Percentiles rank a stretch among this genome's conserved stretches.
Conservation (phyloP, 2,329 filamentous ascomycete genomes). For the Periconia sp. region DNA sequence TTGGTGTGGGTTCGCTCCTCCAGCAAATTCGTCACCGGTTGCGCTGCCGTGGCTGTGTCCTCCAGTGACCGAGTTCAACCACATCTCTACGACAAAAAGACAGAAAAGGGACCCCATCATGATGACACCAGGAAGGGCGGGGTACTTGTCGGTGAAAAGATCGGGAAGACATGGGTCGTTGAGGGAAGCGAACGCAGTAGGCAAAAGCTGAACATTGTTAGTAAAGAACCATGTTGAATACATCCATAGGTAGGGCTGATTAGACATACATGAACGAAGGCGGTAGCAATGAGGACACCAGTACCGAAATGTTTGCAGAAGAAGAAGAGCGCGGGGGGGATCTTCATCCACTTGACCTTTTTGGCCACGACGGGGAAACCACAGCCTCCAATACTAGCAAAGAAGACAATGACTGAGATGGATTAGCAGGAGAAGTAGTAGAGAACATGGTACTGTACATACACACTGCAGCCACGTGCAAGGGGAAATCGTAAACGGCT, state of each 20-base stretch:
- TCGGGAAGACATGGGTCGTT: slow-evolving; percentile 57
- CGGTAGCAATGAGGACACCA: slow-evolving; percentile 81
- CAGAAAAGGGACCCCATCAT: slow-evolving; percentile 65
- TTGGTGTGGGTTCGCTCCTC: slow-evolving; percentile 17
- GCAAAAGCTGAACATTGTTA: slow-evolving; percentile 49
- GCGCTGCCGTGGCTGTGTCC: slow-evolving; percentile 62
- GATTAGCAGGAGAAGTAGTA: slow-evolving; percentile 13
- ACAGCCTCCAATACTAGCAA: slow-evolving; percentile 39
- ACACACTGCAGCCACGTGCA: slow-evolving; percentile 44
- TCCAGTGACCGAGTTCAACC: slow-evolving; percentile 60
- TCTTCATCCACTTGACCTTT: slow-evolving; percentile 61
- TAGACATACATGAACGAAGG: slow-evolving; percentile 68
- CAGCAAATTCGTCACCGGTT: slow-evolving; percentile 46
- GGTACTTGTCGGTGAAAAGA: slow-evolving; percentile 62
- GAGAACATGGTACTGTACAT: slow-evolving; percentile 14
- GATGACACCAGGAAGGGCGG: slow-evolving; percentile 64
- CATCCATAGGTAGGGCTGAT: too few relatives aligned
- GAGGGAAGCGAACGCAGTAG: slow-evolving; percentile 58
- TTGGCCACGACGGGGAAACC: slow-evolving; percentile 45
- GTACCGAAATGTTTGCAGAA: slow-evolving; percentile 67
- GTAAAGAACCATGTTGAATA: background rate
- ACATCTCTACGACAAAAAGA: slow-evolving; percentile 66
- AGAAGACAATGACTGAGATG: slow-evolving; percentile 39
- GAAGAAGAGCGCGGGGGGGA: slow-evolving; percentile 60
- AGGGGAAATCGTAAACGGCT: slow-evolving; percentile 38